Evolutionary conservation across 805 yeast species (phyloP), one percentile per base, ranked within the genome.

Genomic region (Saturnispora hagleri): DNA sequence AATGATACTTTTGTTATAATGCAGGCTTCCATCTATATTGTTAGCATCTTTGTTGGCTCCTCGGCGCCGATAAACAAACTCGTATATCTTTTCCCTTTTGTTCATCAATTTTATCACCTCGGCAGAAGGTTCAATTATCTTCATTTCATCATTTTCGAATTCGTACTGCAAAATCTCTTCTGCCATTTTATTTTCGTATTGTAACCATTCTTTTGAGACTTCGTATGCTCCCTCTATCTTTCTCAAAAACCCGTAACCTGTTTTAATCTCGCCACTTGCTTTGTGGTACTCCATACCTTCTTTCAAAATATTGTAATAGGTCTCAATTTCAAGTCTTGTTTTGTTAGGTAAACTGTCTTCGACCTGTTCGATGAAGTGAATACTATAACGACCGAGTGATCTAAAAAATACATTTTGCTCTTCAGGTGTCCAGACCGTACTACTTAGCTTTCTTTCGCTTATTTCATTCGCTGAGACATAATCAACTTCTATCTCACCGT

Each of bases 351-450:
- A 54, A 13, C 66, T 57, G 2, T 57, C 58, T 13, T 63, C 58
- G 1, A 81, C 75, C 12, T 61, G 49, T 8, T 77, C 79, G 1
- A 70, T 49, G n/a, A 73, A 59, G 50, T 72, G 72, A 22, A 79
- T 80, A 2, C 82, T 74, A 57, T 69, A 74, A 34, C 81, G 64
- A 1, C 76, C 72, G 33, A 82, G 60, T 22, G 73, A 67, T 20
- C 68, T 66, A 61, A 80, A 82, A 61, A 82, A 82, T 13, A 51
- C 40, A 20, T 75, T 76, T 56, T 81, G 81, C 51, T 82, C 86
- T 1, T 52, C 50, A 0, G 59, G 52, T 1, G 71, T 60, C 86
- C 86, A 81, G 27, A 43, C 46, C 20, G 22, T 38, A 12, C 12
- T 15, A 18, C 9, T 12, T 18, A 38, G 22, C 22, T 18, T 38